phyloP scores from a whole-genome alignment of 1,284 basidiomycete genomes.

The Ganoderma sp. region DNA sequence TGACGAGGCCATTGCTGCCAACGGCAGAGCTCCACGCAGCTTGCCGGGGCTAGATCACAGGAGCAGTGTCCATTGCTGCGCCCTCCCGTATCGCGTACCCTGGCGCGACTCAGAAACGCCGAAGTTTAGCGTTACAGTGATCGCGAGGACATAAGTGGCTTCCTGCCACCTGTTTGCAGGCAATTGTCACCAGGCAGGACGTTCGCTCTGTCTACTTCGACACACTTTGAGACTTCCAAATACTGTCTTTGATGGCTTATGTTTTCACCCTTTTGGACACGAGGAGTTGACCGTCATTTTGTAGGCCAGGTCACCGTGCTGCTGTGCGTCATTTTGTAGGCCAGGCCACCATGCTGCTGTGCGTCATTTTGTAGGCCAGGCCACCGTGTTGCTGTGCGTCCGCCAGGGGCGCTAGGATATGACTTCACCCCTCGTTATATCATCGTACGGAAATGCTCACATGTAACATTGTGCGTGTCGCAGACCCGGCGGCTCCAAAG shows the following conservation, averaged over 20 bases:
- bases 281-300: neutral
- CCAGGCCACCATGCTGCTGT: neutral
- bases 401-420: neutral
- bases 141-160: no score
- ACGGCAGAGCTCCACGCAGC: no score
- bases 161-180: no score
- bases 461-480: neutral
- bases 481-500: neutral
- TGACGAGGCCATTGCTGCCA: no score
- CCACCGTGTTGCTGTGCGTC: neutral
- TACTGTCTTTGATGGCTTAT: neutral
- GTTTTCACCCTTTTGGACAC: neutral
- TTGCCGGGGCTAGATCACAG: no score
- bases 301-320: neutral
- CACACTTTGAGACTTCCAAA: no score
- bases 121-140: no score
- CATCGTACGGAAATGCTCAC: neutral
- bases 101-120: no score
- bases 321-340: neutral
- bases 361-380: neutral
- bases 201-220: no score
- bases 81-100: no score
- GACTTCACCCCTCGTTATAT: neutral
- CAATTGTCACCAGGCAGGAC: no score
- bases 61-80: no score